These are phyloP conservation scores for Dissophora ornata DNA, from an alignment of 192 early-diverging fungal species.

Conservation along the genomic window DNA sequence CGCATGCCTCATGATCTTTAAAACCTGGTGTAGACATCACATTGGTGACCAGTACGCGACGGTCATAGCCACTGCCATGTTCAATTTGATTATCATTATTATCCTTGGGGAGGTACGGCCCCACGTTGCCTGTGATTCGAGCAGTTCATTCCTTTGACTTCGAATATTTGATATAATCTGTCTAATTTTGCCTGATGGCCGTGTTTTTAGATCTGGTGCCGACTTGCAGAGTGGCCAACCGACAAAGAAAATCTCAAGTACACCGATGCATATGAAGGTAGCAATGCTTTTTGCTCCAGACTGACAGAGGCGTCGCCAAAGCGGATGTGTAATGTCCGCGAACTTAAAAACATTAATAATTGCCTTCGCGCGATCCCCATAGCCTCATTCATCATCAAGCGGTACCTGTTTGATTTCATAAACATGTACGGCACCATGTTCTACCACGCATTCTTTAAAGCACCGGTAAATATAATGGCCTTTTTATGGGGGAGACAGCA, in stretches of 20 bases:
- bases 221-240: conserved; percentile 49
- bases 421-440: conserved; percentile 70
- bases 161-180: too few species aligned
- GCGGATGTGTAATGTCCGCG: not conserved
- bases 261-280: conserved; percentile 57
- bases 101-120: conserved; percentile 60
- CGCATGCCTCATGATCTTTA: conserved; percentile 51
- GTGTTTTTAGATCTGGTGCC: conserved; percentile 27
- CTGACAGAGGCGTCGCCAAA: too few species aligned
- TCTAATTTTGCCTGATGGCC: too few species aligned
- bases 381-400: conserved; percentile 65
- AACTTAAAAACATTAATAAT: not conserved
- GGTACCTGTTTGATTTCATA: conserved; percentile 67
- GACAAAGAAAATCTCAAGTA: conserved; percentile 63
- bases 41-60: conserved; percentile 32
- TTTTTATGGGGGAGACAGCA: too few species aligned
- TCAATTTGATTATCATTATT: conserved; percentile 62
- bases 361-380: not conserved
- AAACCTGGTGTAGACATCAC: conserved; percentile 42
- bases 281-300: too few species aligned
- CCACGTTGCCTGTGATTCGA: too few species aligned
- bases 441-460: conserved; percentile 67
- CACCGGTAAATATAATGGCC: conserved; percentile 11
- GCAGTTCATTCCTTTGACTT: too few species aligned
- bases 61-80: conserved; percentile 42